Percentiles rank a stretch among this genome's conserved stretches.
Conservation (phyloP, 176 grass and related monocot genomes). For the Ananas comosus region DNA sequence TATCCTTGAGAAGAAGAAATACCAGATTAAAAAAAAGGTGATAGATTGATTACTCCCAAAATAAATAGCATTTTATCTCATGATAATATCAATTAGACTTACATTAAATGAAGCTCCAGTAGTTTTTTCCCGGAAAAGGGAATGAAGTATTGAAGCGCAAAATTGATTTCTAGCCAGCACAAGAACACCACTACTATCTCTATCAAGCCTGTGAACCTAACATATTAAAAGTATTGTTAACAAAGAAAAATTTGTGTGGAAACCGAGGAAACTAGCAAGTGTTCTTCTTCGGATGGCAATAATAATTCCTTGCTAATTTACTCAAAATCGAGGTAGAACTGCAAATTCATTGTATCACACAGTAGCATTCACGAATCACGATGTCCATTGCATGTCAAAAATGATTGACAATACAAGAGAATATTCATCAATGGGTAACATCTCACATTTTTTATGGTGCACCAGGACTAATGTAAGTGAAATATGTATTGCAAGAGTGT, state of each 20-base stretch:
- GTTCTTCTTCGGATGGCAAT: too few species aligned
- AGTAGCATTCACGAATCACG: too few species aligned
- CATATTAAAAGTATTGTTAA: constrained; percentile 24
- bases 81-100: constrained; percentile 17
- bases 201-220: constrained; percentile 94
- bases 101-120: constrained; percentile 83
- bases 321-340: background rate
- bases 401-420: too few species aligned
- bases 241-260: background rate
- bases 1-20: constrained; percentile 21
- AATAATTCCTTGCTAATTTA: background rate
- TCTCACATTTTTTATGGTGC: too few species aligned
- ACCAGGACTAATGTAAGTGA: too few species aligned
- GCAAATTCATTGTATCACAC: background rate
- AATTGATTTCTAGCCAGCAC: constrained; percentile 73
- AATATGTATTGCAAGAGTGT: too few species aligned
- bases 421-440: too few species aligned
- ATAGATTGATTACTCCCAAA: background rate
- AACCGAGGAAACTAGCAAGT: too few species aligned
- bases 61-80: background rate
- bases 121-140: constrained; percentile 92
- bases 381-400: too few species aligned
- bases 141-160: constrained; percentile 73
- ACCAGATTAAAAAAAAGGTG: constrained; percentile 14
- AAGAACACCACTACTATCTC: constrained; percentile 89